Percentiles rank a stretch among this genome's conserved stretches.
phyloP scores from a whole-genome alignment of 2,329 filamentous ascomycete species.

The Fusarium papillatum region DNA sequence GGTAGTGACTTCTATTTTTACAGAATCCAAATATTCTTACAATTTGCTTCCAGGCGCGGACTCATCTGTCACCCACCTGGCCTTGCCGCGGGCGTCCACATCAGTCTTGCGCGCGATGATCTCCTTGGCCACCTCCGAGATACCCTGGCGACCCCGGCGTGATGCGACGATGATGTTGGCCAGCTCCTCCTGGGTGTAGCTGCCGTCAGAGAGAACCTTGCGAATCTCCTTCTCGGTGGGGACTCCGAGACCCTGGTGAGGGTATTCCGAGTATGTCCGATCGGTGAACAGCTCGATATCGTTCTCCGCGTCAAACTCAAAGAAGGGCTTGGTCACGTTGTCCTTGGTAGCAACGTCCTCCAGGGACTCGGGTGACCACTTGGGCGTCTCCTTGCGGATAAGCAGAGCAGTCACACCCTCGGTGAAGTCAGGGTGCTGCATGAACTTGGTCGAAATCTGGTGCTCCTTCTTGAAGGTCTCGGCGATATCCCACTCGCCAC shows the following conservation, averaged over 20 bases:
- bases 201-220: slow-evolving; percentile 55
- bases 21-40: slow-evolving; percentile 37
- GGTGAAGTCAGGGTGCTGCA: slow-evolving; percentile 91
- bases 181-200: slow-evolving; percentile 67
- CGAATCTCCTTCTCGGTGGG: slow-evolving; percentile 77
- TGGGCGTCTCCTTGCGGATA: slow-evolving; percentile 76
- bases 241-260: slow-evolving; percentile 77
- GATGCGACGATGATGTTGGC: slow-evolving; percentile 72
- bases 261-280: slow-evolving; percentile 79
- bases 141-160: slow-evolving; percentile 76
- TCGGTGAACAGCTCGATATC: slow-evolving; percentile 73
- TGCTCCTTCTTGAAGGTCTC: slow-evolving; percentile 91
- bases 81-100: slow-evolving; percentile 58
- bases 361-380: slow-evolving; percentile 83
- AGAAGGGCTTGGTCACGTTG: slow-evolving; percentile 76
- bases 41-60: slow-evolving; percentile 49
- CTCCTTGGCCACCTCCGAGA: slow-evolving; percentile 76
- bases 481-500: slow-evolving; percentile 81
- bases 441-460: slow-evolving; percentile 87
- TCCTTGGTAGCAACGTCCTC: slow-evolving; percentile 71
- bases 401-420: slow-evolving; percentile 91
- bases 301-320: slow-evolving; percentile 62
- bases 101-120: slow-evolving; percentile 75
- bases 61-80: slow-evolving; percentile 52
- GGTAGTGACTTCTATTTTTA: slow-evolving; percentile 45